Conservation (phyloP, 768 basidiomycete species). For the Trametes cingulata region DNA sequence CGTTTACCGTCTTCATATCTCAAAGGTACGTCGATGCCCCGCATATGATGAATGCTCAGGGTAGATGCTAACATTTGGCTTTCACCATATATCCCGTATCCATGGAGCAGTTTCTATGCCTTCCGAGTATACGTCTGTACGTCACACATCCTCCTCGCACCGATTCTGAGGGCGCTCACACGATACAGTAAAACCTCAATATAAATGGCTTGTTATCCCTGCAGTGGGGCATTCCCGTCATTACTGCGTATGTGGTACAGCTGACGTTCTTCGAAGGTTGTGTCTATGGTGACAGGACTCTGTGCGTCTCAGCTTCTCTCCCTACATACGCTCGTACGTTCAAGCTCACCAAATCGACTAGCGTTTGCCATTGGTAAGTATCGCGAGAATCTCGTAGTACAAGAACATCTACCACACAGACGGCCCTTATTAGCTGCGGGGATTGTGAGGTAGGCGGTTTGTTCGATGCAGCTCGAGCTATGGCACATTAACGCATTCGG, state of each 20-base stretch:
- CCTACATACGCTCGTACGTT: not conserved
- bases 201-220: not conserved
- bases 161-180: too few species aligned
- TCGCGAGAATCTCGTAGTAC: too few species aligned
- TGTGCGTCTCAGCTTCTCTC: not conserved
- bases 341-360: not conserved
- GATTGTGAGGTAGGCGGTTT: not conserved
- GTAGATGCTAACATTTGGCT: too few species aligned
- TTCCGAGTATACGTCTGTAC: not conserved
- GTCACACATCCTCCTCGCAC: not conserved
- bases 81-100: too few species aligned
- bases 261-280: not conserved
- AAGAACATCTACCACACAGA: not conserved
- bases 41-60: not conserved
- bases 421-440: not conserved
- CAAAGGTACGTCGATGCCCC: not conserved
- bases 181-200: not conserved
- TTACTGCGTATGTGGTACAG: too few species aligned
- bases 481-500: not conserved
- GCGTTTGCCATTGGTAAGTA: not conserved
- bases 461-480: not conserved
- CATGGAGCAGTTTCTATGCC: not conserved
- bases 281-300: not conserved
- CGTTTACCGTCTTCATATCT: not conserved
- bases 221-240: not conserved